Evolutionary conservation across 306 rosid species (phyloP), one percentile per base, ranked within the genome.

Genomic region (Pyrus betulifolia): DNA sequence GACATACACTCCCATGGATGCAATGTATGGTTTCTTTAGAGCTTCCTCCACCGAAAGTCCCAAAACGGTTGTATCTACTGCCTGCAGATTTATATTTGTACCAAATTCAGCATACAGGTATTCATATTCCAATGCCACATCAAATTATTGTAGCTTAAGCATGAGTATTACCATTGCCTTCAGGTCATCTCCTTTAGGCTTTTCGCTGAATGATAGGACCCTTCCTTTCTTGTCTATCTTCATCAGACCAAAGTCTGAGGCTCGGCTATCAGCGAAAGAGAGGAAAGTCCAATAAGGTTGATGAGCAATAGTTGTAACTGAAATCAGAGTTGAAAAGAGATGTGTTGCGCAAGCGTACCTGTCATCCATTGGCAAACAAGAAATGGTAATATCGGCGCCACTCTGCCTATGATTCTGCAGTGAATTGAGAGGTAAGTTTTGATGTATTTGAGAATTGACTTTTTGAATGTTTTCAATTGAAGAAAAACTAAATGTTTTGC

Each of bases 201-300:
- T 92, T 82, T 92, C 97, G 66, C 93, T 90, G 87, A 92, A 90
- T 67, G 83, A 86, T 67, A 87, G 67, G 82, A 84, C 77, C 77
- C 83, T 82, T 87, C 86, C 88, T 82, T 86, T 89, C 65, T 92
- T 84, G 80, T 95, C 97, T 85, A 92, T 95, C 91, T 92, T 95
- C 98, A 92, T 92, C n/a, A 95, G 88, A 72, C 98, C 97, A 74
- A 95, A 95, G 83, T 95, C 97, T 69, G 98, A 90, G 90, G 98
- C 98, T 63, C 98, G 98, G 49, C 98, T 95, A 75, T 79, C 73
- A 82, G 71, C 22, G 51, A 83, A 79, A 77, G 74, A 70, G 60
- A 78, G 27, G 19, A 52, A 67, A 77, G 81, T 80, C 75, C 78
- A 51, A 67, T 57, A 74, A 67, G 25, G 72, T 31, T 58, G 70